Evolutionary conservation across 1,139 yeast genomes (phyloP).

Genomic region (Magnusiomyces tetraspermus): DNA sequence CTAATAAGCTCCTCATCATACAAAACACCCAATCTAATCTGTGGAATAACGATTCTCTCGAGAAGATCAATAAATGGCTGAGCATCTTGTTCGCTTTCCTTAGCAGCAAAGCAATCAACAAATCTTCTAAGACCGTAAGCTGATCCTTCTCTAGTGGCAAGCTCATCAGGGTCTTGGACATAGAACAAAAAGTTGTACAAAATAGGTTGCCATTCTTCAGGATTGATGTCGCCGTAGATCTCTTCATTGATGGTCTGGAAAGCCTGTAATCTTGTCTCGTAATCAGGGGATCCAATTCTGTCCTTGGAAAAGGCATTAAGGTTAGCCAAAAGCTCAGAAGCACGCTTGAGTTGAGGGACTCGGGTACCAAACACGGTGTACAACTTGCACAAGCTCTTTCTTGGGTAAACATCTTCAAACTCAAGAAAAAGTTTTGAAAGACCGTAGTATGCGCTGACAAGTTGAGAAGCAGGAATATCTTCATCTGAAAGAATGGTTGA

Average conservation of each 20-base stretch:
- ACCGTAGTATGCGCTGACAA: conserved; percentile 45
- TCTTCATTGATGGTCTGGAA: conserved; percentile 57
- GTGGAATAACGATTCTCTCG: conserved; percentile 53
- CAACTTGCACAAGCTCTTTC: conserved; percentile 52
- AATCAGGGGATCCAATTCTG: conserved; percentile 69
- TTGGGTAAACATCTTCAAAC: conserved; percentile 49
- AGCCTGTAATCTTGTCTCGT: conserved; percentile 61
- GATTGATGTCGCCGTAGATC: conserved; percentile 36
- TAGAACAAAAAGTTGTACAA: conserved; percentile 58
- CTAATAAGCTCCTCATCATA: conserved; percentile 55
- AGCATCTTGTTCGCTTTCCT: conserved; percentile 18
- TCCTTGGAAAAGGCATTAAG: conserved; percentile 59
- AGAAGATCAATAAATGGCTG: conserved; percentile 38
- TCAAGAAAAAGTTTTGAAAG: conserved; percentile 52
- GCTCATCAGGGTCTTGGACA: conserved; percentile 70
- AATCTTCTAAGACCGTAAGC: conserved; percentile 55
- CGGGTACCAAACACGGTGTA: conserved; percentile 51
- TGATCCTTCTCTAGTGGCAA: conserved; percentile 74
- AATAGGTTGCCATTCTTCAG: conserved; percentile 72
- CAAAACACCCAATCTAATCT: conserved; percentile 60
- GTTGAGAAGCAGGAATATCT: conserved; percentile 45
- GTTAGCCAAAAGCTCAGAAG: conserved; percentile 47
- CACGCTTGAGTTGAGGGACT: conserved; percentile 38
- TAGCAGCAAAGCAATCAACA: conserved; percentile 39
- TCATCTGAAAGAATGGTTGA: conserved; percentile 44